A percentile compares a stretch with the other conserved stretches of the same genome.
These are phyloP conservation scores for Penicillium alfredii DNA, from an alignment of 495 filamentous ascomycete species.

Conservation along the genomic window DNA sequence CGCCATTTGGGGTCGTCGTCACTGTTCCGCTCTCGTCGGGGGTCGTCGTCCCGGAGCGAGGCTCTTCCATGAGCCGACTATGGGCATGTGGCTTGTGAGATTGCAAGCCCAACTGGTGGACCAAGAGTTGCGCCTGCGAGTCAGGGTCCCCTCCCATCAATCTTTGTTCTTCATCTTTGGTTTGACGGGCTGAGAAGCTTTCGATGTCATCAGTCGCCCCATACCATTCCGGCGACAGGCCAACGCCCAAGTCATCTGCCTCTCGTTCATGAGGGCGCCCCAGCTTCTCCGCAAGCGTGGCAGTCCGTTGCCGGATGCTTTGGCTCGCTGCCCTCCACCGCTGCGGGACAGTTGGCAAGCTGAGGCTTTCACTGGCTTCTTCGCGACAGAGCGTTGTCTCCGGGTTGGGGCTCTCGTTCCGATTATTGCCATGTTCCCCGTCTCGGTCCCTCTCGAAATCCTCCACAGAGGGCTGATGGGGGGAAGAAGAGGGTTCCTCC, in stretches of 20 bases:
- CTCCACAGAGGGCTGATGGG: constrained; percentile 8
- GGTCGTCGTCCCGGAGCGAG: constrained; percentile 13
- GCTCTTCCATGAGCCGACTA: constrained; percentile 4
- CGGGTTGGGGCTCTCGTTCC: constrained; percentile 1
- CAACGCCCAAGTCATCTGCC: constrained; percentile 23
- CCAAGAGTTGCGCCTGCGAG: constrained; percentile 23
- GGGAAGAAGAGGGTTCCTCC: constrained; percentile 10
- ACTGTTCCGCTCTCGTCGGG: constrained; percentile 15
- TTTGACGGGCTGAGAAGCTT: constrained; percentile 14
- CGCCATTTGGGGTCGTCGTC: too few species aligned
- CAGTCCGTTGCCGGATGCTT: constrained; percentile 15
- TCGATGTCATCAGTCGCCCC: constrained; percentile 26
- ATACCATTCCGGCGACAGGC: constrained; percentile 22
- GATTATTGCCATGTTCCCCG: neutral
- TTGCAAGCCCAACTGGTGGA: constrained; percentile 19
- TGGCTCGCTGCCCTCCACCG: constrained; percentile 23
- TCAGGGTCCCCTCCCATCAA: constrained; percentile 9
- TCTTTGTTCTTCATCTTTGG: constrained; percentile 13
- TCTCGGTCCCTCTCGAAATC: constrained; percentile 6
- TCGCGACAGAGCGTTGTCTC: constrained; percentile 3
- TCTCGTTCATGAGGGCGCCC: constrained; percentile 24
- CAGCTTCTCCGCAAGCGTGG: constrained; percentile 19
- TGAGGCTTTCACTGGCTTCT: constrained; percentile 11
- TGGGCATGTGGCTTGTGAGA: neutral
- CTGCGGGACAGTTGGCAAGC: constrained; percentile 2